Evolutionary conservation across 139 green algal species (phyloP).

Genomic region (Picochlorum sp.): DNA sequence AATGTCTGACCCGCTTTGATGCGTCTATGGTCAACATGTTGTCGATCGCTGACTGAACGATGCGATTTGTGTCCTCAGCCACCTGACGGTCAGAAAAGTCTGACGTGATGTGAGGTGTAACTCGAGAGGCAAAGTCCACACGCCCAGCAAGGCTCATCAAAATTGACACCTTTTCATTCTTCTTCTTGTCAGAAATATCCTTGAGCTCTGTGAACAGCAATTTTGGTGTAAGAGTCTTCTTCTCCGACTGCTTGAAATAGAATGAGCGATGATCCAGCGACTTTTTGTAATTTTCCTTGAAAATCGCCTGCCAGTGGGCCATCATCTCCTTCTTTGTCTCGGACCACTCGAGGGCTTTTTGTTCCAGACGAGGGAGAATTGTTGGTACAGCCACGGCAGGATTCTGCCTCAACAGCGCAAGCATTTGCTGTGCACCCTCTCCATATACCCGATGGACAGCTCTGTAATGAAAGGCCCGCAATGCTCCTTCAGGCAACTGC

Average conservation of each 20-base stretch:
- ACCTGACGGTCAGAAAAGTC: slow-evolving; percentile 48
- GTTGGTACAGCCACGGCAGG: slow-evolving; percentile 76
- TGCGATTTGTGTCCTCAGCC: slow-evolving; percentile 20
- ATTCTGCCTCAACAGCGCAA: slow-evolving; percentile 80
- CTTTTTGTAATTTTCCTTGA: slow-evolving; percentile 96
- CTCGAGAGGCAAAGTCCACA: slow-evolving; percentile 24
- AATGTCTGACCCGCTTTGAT: slow-evolving; percentile 21
- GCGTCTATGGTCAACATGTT: slow-evolving; percentile 18
- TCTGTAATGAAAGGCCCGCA: slow-evolving; percentile 63
- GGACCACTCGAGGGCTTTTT: slow-evolving; percentile 92
- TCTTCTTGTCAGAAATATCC: slow-evolving; percentile 70
- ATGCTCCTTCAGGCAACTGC: slow-evolving; percentile 16
- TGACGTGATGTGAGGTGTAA: slow-evolving; percentile 58
- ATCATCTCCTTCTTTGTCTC: slow-evolving; percentile 68
- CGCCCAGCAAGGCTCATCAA: slow-evolving; percentile 25
- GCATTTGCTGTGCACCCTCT: slow-evolving; percentile 45
- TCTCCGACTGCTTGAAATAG: slow-evolving; percentile 99
- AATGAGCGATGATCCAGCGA: slow-evolving; percentile 95
- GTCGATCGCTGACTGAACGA: slow-evolving; percentile 33
- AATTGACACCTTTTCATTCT: slow-evolving; percentile 33
- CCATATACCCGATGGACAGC: slow-evolving; percentile 85
- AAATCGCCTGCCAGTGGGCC: slow-evolving; percentile 77
- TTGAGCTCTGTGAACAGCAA: slow-evolving; percentile 81
- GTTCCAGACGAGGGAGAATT: slow-evolving; percentile 73
- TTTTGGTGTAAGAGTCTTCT: slow-evolving; percentile 86